These are phyloP conservation scores for Nicotiana rustica DNA, from an alignment of 305 asterid genomes.

Conservation along the genomic window DNA sequence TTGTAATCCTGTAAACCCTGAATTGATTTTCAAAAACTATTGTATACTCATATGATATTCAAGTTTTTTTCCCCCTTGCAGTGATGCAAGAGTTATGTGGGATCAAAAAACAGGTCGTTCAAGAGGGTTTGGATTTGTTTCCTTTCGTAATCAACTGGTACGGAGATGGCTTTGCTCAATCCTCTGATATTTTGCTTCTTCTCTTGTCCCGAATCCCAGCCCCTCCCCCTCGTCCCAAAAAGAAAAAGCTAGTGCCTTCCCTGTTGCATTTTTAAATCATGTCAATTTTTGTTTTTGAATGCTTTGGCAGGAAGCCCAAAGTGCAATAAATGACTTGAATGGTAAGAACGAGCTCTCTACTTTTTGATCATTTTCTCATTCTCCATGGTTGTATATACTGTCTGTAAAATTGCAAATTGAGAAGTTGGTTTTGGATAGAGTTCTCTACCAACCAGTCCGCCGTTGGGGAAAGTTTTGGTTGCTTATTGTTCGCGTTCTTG, in stretches of 20 bases:
- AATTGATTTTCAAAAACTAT: neutral
- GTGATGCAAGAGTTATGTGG: slow-evolving; percentile 98
- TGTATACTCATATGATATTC: slow-evolving; percentile 8
- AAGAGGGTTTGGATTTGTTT: slow-evolving; percentile 96
- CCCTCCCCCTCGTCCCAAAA: neutral
- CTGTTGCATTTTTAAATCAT: neutral
- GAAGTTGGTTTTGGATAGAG: neutral
- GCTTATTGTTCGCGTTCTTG: neutral
- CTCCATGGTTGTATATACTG: slow-evolving; percentile 12
- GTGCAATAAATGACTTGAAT: slow-evolving; percentile 78
- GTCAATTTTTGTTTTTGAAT: slow-evolving; percentile 28
- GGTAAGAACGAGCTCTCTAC: slow-evolving; percentile 54
- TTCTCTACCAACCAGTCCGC: neutral
- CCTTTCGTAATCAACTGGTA: slow-evolving; percentile 89
- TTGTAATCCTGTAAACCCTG: slow-evolving; percentile 22
- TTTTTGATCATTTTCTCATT: neutral
- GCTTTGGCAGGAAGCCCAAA: slow-evolving; percentile 81
- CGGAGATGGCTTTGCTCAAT: slow-evolving; percentile 10
- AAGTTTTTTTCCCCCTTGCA: slow-evolving; percentile 37
- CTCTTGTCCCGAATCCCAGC: neutral
- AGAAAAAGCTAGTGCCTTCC: neutral
- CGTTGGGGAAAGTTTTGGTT: neutral
- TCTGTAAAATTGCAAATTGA: slow-evolving; percentile 16
- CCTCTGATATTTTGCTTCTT: slow-evolving; percentile 18
- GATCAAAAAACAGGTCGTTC: slow-evolving; percentile 96